These are phyloP conservation scores for Starmerella bombicola DNA, from an alignment of 805 yeast genomes.

Conservation along the genomic window DNA sequence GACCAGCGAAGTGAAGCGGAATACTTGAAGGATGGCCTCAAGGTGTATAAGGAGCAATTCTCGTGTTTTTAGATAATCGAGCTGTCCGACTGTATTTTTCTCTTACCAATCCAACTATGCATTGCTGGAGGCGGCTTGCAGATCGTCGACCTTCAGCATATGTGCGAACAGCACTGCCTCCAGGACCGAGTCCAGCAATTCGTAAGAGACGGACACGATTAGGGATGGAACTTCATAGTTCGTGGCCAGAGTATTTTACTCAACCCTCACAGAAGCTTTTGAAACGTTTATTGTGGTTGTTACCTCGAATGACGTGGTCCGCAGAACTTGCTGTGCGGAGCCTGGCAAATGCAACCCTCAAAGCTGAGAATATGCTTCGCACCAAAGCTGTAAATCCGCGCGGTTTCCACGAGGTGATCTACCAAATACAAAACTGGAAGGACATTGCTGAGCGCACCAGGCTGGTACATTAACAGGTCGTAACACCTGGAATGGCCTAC, in stretches of 20 bases:
- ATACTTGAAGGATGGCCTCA: conserved; percentile 74
- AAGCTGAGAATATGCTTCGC: conserved; percentile 54
- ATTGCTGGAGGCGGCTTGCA: conserved; percentile 98
- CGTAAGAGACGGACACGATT: conserved; percentile 84
- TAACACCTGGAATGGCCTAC: conserved; percentile 27
- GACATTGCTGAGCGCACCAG: conserved; percentile 82
- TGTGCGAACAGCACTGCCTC: conserved; percentile 72
- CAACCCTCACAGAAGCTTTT: conserved; percentile 91
- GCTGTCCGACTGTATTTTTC: conserved; percentile 79
- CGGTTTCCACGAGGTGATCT: conserved; percentile 63
- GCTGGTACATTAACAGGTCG: conserved; percentile 45
- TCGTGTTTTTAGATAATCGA: conserved; percentile 69
- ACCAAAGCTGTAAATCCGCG: conserved; percentile 54
- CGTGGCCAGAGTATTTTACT: conserved; percentile 84
- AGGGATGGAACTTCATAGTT: conserved; percentile 84
- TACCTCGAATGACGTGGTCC: conserved; percentile 86
- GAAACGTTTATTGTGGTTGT: conserved; percentile 97
- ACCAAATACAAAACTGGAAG: conserved; percentile 79
- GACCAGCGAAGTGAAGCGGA: conserved; percentile 73
- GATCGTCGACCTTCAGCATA: conserved; percentile 84
- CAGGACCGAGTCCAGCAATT: conserved; percentile 78
- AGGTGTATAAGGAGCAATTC: conserved; percentile 82
- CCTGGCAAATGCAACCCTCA: conserved; percentile 52
- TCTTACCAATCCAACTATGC: conserved; percentile 71
- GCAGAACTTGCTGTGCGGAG: conserved; percentile 82